A percentile compares a stretch with the other conserved stretches of the same genome.
Evolutionary conservation across 306 rosid species (phyloP).

Genomic region (Casuarina equisetifolia): DNA sequence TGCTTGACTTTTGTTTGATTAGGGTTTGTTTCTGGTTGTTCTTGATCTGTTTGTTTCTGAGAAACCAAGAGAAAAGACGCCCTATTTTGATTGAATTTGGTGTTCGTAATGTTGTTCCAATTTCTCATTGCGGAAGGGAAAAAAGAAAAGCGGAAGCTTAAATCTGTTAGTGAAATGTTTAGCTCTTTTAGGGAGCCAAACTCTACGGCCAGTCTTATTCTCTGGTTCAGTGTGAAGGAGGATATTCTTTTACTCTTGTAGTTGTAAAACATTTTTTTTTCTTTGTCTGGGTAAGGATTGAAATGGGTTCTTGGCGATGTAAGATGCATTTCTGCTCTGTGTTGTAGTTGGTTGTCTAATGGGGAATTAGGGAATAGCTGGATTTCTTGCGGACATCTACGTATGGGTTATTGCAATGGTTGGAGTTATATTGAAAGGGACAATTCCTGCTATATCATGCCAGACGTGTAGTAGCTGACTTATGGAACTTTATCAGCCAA

Average conservation of each 20-base stretch:
- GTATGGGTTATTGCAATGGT: neutral
- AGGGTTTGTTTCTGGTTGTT: conserved; percentile 16
- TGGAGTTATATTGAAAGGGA: neutral
- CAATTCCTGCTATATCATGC: neutral
- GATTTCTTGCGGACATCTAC: neutral
- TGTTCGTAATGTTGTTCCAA: neutral
- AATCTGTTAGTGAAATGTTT: neutral
- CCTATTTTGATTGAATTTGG: neutral
- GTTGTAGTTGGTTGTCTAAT: conserved; percentile 3
- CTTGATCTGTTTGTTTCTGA: conserved; percentile 23
- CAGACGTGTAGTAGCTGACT: neutral
- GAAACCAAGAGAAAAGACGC: neutral
- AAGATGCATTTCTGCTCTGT: neutral
- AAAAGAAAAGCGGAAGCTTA: neutral
- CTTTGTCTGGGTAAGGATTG: neutral
- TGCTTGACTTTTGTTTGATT: conserved; percentile 16
- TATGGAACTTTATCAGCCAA: neutral
- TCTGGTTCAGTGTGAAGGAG: neutral
- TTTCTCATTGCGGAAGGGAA: neutral
- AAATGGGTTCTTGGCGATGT: neutral
- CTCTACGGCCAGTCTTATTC: neutral
- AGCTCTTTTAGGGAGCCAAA: neutral
- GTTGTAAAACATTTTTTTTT: neutral
- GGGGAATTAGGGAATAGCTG: neutral
- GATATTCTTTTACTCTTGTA: neutral